Conservation (phyloP, 768 basidiomycete species). For the Podaxis carcinomalis region DNA sequence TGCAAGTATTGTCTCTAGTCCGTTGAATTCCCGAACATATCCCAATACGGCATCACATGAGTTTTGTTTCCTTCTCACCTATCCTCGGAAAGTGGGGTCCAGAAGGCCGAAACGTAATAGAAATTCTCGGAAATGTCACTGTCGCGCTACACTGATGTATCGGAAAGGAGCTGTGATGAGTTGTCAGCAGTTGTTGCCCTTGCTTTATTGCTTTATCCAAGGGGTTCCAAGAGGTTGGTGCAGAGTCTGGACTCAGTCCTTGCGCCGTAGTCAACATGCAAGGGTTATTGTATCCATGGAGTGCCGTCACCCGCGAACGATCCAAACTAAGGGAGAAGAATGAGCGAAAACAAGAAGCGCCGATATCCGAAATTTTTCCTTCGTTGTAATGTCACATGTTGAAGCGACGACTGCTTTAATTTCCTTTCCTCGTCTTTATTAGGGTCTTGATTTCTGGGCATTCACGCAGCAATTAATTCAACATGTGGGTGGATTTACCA, state of each 20-base stretch:
- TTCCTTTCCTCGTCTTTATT: background rate
- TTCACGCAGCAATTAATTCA: background rate
- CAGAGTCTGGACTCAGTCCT: background rate
- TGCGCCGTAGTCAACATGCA: background rate
- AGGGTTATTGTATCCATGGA: background rate
- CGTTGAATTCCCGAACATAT: conserved; percentile 10
- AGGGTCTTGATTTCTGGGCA: too few species aligned
- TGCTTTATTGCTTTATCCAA: background rate
- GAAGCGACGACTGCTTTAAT: background rate
- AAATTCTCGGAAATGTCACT: background rate
- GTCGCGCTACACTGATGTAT: background rate
- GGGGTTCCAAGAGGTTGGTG: too few species aligned
- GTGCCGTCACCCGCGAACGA: background rate
- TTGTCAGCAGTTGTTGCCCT: background rate
- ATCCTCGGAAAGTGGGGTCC: background rate
- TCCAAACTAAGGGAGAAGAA: background rate
- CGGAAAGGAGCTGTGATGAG: background rate
- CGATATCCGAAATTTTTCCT: background rate
- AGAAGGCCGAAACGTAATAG: background rate
- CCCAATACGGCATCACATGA: conserved; percentile 8
- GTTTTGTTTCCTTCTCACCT: background rate
- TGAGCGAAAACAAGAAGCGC: background rate
- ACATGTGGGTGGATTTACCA: background rate
- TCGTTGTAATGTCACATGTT: conserved; percentile 1
- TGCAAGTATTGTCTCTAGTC: conserved; percentile 1